Conservation (phyloP, 306 rosid genomes). For the Styphnolobium japonicum region DNA sequence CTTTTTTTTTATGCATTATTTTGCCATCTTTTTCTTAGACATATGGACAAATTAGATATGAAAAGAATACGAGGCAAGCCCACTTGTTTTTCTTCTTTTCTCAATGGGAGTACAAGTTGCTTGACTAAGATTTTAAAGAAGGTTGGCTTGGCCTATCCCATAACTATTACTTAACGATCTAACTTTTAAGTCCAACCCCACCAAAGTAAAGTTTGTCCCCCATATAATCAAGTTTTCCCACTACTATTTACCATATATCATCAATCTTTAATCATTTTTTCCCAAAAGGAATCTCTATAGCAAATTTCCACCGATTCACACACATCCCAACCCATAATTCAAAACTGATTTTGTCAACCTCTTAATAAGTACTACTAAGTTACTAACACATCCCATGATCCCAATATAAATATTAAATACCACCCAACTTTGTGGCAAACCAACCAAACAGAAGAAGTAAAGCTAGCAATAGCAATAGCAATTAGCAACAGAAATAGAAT, state of each 20-base stretch:
- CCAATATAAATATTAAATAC: background rate
- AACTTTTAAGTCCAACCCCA: background rate
- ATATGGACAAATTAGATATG: slow-evolving; percentile 6
- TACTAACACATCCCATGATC: background rate
- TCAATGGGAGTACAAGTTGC: background rate
- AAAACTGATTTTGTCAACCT: slow-evolving; percentile 35
- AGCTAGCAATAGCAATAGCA: too few relatives aligned
- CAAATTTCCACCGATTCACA: slow-evolving; percentile 38
- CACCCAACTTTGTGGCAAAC: background rate
- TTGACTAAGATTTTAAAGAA: background rate
- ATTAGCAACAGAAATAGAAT: too few relatives aligned
- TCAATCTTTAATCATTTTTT: background rate
- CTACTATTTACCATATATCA: background rate
- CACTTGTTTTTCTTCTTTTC: slow-evolving; percentile 12
- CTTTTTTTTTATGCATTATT: too few relatives aligned
- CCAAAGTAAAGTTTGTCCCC: background rate
- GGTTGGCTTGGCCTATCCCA: background rate
- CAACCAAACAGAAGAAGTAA: background rate
- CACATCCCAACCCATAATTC: slow-evolving; percentile 8
- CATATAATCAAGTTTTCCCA: slow-evolving; percentile 1
- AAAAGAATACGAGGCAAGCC: slow-evolving; percentile 25
- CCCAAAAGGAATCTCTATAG: background rate
- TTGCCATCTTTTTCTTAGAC: background rate
- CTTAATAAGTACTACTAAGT: background rate
- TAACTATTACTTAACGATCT: background rate